phyloP scores from a whole-genome alignment of 495 filamentous ascomycete genomes.

The Oidiodendron maius region DNA sequence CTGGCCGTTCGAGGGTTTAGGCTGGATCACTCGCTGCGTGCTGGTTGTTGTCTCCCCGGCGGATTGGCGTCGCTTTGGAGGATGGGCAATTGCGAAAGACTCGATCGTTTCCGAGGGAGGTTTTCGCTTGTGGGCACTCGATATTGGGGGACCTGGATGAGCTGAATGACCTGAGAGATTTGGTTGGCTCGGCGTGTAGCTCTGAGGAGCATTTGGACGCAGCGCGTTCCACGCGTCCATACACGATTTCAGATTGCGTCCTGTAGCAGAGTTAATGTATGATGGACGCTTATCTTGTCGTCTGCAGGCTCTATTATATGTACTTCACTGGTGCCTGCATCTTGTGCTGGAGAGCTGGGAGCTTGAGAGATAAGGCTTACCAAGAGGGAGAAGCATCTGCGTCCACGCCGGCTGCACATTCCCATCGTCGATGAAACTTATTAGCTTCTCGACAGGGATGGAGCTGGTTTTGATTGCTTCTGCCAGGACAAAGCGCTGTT shows the following conservation, averaged over 20 bases:
- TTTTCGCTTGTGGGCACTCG: constrained; percentile 16
- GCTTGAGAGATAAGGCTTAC: constrained; percentile 13
- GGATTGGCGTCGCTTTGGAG: constrained; percentile 18
- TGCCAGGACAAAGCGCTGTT: constrained; percentile 46
- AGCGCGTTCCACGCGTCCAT: constrained; percentile 17
- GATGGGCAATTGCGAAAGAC: constrained; percentile 1
- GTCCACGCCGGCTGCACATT: constrained; percentile 16
- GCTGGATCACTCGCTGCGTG: constrained; percentile 11
- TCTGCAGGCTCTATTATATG: background rate
- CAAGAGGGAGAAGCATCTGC: constrained; percentile 19
- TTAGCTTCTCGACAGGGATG: constrained; percentile 32
- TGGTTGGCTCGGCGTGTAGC: background rate
- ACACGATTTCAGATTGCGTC: constrained; percentile 16
- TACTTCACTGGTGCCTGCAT: background rate
- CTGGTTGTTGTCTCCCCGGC: constrained; percentile 2
- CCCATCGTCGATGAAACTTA: constrained; percentile 14
- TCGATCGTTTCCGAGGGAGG: constrained; percentile 9
- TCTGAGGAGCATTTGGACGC: constrained; percentile 3
- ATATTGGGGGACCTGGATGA: background rate
- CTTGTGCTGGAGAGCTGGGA: background rate
- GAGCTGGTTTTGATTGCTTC: constrained; percentile 49
- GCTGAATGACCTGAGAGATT: too few species aligned
- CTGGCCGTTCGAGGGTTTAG: constrained; percentile 17
- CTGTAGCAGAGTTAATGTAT: constrained; percentile 9
- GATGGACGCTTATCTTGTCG: background rate